These are phyloP conservation scores for Rhazya stricta DNA, from an alignment of 257 asterid genomes.

Conservation along the genomic window DNA sequence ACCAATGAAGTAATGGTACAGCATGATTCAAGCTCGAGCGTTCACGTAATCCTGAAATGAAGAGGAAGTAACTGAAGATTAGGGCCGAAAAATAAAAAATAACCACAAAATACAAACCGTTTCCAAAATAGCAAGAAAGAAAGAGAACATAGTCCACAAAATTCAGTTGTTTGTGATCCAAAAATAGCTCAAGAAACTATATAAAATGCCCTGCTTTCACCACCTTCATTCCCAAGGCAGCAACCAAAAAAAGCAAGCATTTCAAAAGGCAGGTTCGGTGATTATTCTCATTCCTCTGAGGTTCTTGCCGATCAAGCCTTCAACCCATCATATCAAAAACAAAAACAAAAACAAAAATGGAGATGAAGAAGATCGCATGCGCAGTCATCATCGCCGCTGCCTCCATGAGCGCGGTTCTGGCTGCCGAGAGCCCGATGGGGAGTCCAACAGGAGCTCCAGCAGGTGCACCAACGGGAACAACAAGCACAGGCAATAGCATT, in stretches of 20 bases:
- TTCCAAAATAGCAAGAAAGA: background rate
- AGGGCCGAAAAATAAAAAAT: background rate
- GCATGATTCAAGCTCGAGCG: too few relatives aligned
- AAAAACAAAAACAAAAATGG: constrained; percentile 22
- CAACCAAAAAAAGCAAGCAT: background rate
- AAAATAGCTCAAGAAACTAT: background rate
- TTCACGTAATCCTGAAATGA: too few relatives aligned
- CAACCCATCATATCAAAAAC: background rate
- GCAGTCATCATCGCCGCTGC: constrained; percentile 28
- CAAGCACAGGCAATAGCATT: background rate
- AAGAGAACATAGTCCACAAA: background rate
- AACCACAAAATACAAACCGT: background rate
- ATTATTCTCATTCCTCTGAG: constrained; percentile 10
- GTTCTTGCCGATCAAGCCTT: constrained; percentile 15
- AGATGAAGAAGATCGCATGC: constrained; percentile 43
- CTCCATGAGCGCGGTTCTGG: constrained; percentile 35
- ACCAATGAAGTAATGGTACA: too few relatives aligned
- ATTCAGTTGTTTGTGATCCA: background rate
- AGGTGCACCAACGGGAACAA: background rate
- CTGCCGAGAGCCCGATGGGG: constrained; percentile 12
- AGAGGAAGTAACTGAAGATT: too few relatives aligned
- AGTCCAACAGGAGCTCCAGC: too few relatives aligned
- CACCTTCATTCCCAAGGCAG: background rate
- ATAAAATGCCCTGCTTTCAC: background rate
- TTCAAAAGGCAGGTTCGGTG: constrained; percentile 5